phyloP scores from a whole-genome alignment of 805 yeast genomes.

The Hanseniaspora hatyaiensis region DNA sequence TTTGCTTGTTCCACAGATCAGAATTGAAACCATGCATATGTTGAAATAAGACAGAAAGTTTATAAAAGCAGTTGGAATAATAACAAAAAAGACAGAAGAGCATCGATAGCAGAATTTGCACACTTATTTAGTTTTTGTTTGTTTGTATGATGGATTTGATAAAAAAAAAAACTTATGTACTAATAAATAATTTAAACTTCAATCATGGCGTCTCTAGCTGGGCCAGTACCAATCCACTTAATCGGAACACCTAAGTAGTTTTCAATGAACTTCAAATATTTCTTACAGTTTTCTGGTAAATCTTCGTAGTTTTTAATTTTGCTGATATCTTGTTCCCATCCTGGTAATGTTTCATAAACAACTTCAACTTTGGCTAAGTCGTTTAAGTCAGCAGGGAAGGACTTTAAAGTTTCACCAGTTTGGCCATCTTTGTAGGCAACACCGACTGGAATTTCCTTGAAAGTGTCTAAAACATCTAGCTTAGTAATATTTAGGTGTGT shows the following conservation, averaged over 20 bases:
- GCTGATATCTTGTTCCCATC: slow-evolving; percentile 85
- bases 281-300: slow-evolving; percentile 77
- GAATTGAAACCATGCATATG: too few relatives aligned
- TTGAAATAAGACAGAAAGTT: too few relatives aligned
- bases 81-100: too few relatives aligned
- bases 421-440: slow-evolving; percentile 55
- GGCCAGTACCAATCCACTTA: slow-evolving; percentile 98
- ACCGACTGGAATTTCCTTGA: slow-evolving; percentile 80
- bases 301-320: slow-evolving; percentile 56
- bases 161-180: slow-evolving; percentile 17
- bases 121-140: too few relatives aligned
- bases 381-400: slow-evolving; percentile 87
- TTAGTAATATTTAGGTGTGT: slow-evolving; percentile 89
- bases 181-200: slow-evolving; percentile 44
- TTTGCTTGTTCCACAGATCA: too few relatives aligned
- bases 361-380: slow-evolving; percentile 83
- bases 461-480: slow-evolving; percentile 84
- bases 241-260: slow-evolving; percentile 72
- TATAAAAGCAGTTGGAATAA: too few relatives aligned
- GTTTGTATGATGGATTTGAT: not conserved
- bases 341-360: slow-evolving; percentile 80
- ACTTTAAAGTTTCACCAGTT: slow-evolving; percentile 59
- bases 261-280: slow-evolving; percentile 75
- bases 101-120: too few relatives aligned
- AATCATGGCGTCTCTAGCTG: slow-evolving; percentile 89